Evolutionary conservation across 768 basidiomycete genomes (phyloP).

Genomic region (Jaapia argillacea): DNA sequence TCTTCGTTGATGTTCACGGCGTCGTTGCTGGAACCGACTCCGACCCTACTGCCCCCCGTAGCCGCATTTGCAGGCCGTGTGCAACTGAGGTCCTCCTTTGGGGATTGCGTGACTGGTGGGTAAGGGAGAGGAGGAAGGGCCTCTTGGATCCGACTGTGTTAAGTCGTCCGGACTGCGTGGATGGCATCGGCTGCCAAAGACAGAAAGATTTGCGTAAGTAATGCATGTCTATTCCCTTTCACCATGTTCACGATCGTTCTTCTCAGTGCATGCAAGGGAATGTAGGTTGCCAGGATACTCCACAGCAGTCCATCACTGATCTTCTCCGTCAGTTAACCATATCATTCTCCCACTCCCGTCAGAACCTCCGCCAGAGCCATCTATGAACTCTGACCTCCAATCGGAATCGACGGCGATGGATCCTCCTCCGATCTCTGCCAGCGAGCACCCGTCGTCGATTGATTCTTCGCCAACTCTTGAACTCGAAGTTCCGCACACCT

Average conservation of each 20-base stretch:
- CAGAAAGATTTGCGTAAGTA: constrained; percentile 61
- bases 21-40: constrained; percentile 46
- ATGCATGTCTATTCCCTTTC: constrained; percentile 1
- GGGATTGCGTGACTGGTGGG: constrained; percentile 78
- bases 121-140: constrained; percentile 65
- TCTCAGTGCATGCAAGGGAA: constrained; percentile 61
- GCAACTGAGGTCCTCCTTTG: constrained; percentile 67
- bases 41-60: constrained; percentile 47
- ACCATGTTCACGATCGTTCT: background rate
- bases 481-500: too few relatives aligned
- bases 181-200: constrained; percentile 45
- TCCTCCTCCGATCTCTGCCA: too few relatives aligned
- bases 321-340: too few relatives aligned
- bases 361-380: too few relatives aligned
- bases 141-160: constrained; percentile 44
- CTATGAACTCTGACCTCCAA: too few relatives aligned
- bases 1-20: constrained; percentile 61
- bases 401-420: too few relatives aligned
- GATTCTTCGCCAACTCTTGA: too few relatives aligned
- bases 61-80: constrained; percentile 58
- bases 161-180: constrained; percentile 57
- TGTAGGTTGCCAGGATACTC: constrained; percentile 45
- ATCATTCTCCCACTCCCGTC: too few relatives aligned
- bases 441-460: too few relatives aligned
- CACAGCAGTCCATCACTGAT: too few relatives aligned